Evolutionary conservation across 768 basidiomycete genomes (phyloP).

Genomic region (Exsudoporus frostii): DNA sequence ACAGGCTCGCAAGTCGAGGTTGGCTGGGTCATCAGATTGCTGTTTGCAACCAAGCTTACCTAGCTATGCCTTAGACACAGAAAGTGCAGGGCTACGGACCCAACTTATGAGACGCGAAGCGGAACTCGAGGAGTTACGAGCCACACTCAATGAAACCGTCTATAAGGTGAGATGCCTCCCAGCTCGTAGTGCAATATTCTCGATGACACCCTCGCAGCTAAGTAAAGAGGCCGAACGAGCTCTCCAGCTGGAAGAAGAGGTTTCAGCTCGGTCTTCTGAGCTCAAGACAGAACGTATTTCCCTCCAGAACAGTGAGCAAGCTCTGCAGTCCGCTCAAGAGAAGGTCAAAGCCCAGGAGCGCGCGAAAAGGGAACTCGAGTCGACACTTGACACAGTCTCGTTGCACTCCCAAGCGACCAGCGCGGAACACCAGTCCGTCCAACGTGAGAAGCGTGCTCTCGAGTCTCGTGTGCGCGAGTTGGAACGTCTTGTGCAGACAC

Average conservation of each 20-base stretch:
- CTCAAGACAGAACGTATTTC: slow-evolving; percentile 52
- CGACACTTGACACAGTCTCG: slow-evolving; percentile 53
- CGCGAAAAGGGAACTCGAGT: slow-evolving; percentile 52
- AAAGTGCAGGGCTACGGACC: slow-evolving; percentile 33
- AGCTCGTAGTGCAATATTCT: not conserved
- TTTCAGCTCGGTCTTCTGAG: slow-evolving; percentile 50
- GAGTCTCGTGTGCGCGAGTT: slow-evolving; percentile 60
- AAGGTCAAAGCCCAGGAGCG: slow-evolving; percentile 50
- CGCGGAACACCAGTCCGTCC: slow-evolving; percentile 42
- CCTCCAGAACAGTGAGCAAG: slow-evolving; percentile 49
- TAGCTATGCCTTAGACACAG: slow-evolving; percentile 28
- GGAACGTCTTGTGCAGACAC: slow-evolving; percentile 39
- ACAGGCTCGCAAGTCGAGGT: slow-evolving; percentile 38
- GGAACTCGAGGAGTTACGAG: slow-evolving; percentile 35
- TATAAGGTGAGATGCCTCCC: slow-evolving; percentile 30
- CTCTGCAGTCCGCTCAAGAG: slow-evolving; percentile 47
- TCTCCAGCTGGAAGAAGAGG: slow-evolving; percentile 50
- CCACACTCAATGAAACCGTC: slow-evolving; percentile 34
- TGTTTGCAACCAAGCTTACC: slow-evolving; percentile 3
- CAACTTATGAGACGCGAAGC: slow-evolving; percentile 36
- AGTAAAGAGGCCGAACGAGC: slow-evolving; percentile 54
- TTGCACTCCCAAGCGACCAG: slow-evolving; percentile 48
- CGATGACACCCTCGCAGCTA: slow-evolving; percentile 39
- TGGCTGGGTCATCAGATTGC: slow-evolving; percentile 1
- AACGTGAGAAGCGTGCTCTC: slow-evolving; percentile 55